A percentile compares a stretch with the other conserved stretches of the same genome.
Conservation (phyloP, 225 moss, liverwort and hornwort genomes). For the Asterella californica region DNA sequence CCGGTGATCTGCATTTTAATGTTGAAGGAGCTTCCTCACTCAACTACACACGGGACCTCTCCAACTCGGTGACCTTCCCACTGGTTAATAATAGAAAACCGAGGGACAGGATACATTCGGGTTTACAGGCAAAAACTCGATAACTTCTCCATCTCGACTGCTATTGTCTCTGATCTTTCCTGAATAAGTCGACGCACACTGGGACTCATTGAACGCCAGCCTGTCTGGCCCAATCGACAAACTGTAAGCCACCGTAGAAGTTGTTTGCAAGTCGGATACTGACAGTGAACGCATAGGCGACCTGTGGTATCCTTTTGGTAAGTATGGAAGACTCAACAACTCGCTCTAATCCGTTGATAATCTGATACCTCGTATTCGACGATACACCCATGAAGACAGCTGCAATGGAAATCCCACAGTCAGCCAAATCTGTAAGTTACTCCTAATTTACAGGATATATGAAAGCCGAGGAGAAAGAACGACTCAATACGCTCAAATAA, state of each 20-base stretch:
- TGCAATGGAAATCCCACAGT: conserved; percentile 21
- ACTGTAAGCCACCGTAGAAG: conserved; percentile 87
- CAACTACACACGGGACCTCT: not conserved
- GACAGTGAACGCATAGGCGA: conserved; percentile 76
- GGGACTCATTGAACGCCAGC: conserved; percentile 61
- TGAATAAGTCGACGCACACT: not conserved
- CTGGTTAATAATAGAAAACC: not conserved
- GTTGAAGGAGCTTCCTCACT: not conserved
- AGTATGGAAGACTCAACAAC: conserved; percentile 73
- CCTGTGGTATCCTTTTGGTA: conserved; percentile 50
- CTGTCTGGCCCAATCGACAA: conserved; percentile 86
- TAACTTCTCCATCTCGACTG: not conserved
- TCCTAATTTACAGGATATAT: not conserved
- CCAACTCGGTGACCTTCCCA: not conserved
- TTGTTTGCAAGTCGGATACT: conserved; percentile 90
- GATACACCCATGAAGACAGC: conserved; percentile 74
- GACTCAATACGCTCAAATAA: not conserved
- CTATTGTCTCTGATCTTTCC: not conserved
- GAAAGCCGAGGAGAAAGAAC: not conserved
- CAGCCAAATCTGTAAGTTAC: not conserved
- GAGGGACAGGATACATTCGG: not conserved
- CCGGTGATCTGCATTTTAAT: not conserved
- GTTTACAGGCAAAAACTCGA: not conserved
- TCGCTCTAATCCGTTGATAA: conserved; percentile 86
- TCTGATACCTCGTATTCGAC: conserved; percentile 87